Conservation (phyloP, 2,329 filamentous ascomycete species). For the Leptosphaerulina australis region DNA sequence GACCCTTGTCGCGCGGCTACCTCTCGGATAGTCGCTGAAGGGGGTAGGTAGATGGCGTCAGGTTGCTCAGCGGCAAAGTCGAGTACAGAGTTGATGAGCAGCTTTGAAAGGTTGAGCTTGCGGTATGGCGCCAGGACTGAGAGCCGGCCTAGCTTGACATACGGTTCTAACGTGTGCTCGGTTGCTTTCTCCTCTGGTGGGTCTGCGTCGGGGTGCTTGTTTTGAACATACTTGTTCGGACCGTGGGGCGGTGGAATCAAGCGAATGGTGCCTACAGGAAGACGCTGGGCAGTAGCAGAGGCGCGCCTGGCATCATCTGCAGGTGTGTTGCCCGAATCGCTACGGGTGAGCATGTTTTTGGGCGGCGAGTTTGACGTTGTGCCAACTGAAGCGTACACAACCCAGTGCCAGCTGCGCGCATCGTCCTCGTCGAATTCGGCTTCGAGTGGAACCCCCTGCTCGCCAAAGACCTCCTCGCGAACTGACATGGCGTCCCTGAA, state of each 20-base stretch:
- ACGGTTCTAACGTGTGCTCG: constrained; percentile 72
- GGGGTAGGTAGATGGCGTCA: constrained; percentile 50
- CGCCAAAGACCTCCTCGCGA: constrained; percentile 63
- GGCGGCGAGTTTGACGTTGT: constrained; percentile 48
- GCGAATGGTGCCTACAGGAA: constrained; percentile 76
- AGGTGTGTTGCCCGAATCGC: constrained; percentile 53
- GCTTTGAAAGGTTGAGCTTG: constrained; percentile 66
- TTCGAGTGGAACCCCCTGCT: constrained; percentile 63
- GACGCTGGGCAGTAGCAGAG: constrained; percentile 49
- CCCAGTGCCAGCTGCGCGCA: constrained; percentile 80
- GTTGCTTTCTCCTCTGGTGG: constrained; percentile 31
- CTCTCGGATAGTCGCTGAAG: constrained; percentile 48
- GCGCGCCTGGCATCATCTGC: constrained; percentile 41
- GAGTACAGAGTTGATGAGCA: constrained; percentile 71
- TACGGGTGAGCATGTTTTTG: constrained; percentile 50
- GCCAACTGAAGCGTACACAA: constrained; percentile 73
- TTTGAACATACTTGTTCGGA: constrained; percentile 61
- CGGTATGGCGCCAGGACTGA: constrained; percentile 72
- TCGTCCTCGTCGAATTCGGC: constrained; percentile 85
- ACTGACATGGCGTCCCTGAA: constrained; percentile 64
- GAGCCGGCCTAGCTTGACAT: constrained; percentile 81
- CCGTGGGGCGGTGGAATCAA: constrained; percentile 81
- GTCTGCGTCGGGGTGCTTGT: constrained; percentile 42
- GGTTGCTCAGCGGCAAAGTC: constrained; percentile 70
- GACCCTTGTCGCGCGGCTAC: constrained; percentile 55